Percentiles rank a stretch among this genome's conserved stretches.
Conservation (phyloP, 2,329 filamentous ascomycete species). For the Cladosporium phlei region DNA sequence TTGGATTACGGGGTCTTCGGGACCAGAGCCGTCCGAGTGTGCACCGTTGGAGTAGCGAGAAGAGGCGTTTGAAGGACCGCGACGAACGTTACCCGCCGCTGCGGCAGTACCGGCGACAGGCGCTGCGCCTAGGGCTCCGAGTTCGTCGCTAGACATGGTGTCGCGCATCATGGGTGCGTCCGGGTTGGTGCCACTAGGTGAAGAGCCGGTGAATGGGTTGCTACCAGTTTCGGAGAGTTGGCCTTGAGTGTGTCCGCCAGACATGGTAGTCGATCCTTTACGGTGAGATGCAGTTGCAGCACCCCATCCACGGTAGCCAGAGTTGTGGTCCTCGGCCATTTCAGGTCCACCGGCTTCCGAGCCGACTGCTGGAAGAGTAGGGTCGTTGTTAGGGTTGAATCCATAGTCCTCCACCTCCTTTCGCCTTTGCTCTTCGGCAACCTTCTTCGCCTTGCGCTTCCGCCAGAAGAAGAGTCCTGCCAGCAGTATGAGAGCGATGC, state of each 20-base stretch:
- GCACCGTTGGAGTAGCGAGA: slow-evolving; percentile 85
- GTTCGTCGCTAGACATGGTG: slow-evolving; percentile 67
- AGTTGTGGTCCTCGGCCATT: slow-evolving; percentile 70
- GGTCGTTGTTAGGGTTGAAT: slow-evolving; percentile 96
- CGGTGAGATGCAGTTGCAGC: slow-evolving; percentile 63
- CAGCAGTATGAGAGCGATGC: slow-evolving; percentile 74
- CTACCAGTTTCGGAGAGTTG: slow-evolving; percentile 64
- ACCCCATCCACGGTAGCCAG: slow-evolving; percentile 93
- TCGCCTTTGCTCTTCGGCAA: slow-evolving; percentile 77
- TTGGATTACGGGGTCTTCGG: slow-evolving; percentile 16
- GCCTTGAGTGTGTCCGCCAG: slow-evolving; percentile 55
- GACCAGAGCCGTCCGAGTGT: slow-evolving; percentile 54
- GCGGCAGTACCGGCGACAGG: slow-evolving; percentile 57
- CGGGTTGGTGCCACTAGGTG: slow-evolving; percentile 51
- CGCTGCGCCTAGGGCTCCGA: slow-evolving; percentile 69
- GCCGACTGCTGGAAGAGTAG: slow-evolving; percentile 63
- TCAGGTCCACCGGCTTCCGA: slow-evolving; percentile 51
- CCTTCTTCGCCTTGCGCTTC: slow-evolving; percentile 78
- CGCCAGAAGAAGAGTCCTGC: slow-evolving; percentile 80
- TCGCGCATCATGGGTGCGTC: slow-evolving; percentile 52
- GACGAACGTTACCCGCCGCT: slow-evolving; percentile 60
- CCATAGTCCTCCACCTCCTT: slow-evolving; percentile 98
- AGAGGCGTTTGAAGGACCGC: slow-evolving; percentile 90
- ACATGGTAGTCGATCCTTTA: slow-evolving; percentile 86
- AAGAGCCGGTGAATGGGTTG: slow-evolving; percentile 47